Percentiles rank a stretch among this genome's conserved stretches.
These are phyloP conservation scores for Polyporus arcularius DNA, from an alignment of 768 basidiomycete genomes.

Conservation along the genomic window DNA sequence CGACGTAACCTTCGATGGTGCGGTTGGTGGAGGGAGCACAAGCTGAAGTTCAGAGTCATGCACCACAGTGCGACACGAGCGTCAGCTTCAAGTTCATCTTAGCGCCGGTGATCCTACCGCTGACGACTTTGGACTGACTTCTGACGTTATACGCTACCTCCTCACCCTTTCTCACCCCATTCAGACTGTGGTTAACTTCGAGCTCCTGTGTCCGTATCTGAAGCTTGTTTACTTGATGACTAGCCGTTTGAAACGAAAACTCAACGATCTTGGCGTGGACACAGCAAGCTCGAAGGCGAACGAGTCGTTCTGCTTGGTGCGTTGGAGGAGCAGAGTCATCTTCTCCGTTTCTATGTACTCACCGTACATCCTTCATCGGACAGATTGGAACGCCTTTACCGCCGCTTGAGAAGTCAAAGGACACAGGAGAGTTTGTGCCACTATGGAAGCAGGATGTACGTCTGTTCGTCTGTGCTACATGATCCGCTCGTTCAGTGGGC, in stretches of 20 bases:
- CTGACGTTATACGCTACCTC: no score
- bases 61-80: no score
- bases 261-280: constrained; percentile 79
- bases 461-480: constrained; percentile 3
- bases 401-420: constrained; percentile 90
- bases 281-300: constrained; percentile 67
- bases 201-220: no score
- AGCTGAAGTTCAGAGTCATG: no score
- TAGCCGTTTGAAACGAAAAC: constrained; percentile 76
- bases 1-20: no score
- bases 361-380: background rate
- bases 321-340: constrained; percentile 20
- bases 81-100: no score
- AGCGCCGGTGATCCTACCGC: no score
- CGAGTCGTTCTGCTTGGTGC: constrained; percentile 84
- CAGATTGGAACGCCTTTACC: constrained; percentile 95
- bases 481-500: background rate
- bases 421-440: constrained; percentile 93
- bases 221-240: constrained; percentile 35
- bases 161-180: no score
- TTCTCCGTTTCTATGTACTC: background rate
- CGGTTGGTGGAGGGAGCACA: no score
- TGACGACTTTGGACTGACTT: no score
- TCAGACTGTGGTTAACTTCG: no score
- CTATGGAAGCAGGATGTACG: constrained; percentile 96